phyloP scores from a whole-genome alignment of 2,329 filamentous ascomycete species.

The Arthrobotrys musiformis region DNA sequence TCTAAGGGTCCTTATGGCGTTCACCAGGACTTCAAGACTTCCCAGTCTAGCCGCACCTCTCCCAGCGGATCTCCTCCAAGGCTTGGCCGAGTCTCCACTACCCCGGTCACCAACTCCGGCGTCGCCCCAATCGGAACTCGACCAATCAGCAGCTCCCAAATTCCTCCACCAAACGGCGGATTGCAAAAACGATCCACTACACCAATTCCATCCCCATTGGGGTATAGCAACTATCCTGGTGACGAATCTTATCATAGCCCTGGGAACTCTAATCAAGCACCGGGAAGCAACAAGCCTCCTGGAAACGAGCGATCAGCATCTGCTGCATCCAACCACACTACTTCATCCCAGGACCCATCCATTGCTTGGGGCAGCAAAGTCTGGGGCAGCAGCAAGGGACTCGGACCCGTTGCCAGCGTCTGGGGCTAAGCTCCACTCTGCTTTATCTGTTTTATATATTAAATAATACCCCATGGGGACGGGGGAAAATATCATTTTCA shows the following conservation, averaged over 20 bases:
- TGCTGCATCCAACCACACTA: slow-evolving; percentile 59
- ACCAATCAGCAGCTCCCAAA: slow-evolving; percentile 68
- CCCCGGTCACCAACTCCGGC: slow-evolving; percentile 70
- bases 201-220: slow-evolving; percentile 87
- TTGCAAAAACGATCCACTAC: slow-evolving; percentile 82
- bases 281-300: slow-evolving; percentile 48
- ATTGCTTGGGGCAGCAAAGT: slow-evolving; percentile 59
- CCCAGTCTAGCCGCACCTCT: slow-evolving; percentile 79
- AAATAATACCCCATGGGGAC: slow-evolving; percentile 39
- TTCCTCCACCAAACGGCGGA: slow-evolving; percentile 71
- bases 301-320: slow-evolving; percentile 59
- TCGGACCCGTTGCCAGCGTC: slow-evolving; percentile 59
- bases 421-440: slow-evolving; percentile 57
- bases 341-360: slow-evolving; percentile 57
- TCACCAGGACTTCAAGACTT: slow-evolving; percentile 61
- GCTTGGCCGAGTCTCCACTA: slow-evolving; percentile 70
- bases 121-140: slow-evolving; percentile 95
- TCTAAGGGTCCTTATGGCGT: slow-evolving; percentile 67
- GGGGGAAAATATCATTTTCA: slow-evolving; percentile 47
- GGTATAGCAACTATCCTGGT: slow-evolving; percentile 72
- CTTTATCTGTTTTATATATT: slow-evolving; percentile 24
- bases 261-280: slow-evolving; percentile 62
- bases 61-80: slow-evolving; percentile 83
- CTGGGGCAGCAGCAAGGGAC: slow-evolving; percentile 58
- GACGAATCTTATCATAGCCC: slow-evolving; percentile 67